Conservation (phyloP, 306 rosid species). For the Rubus idaeus region DNA sequence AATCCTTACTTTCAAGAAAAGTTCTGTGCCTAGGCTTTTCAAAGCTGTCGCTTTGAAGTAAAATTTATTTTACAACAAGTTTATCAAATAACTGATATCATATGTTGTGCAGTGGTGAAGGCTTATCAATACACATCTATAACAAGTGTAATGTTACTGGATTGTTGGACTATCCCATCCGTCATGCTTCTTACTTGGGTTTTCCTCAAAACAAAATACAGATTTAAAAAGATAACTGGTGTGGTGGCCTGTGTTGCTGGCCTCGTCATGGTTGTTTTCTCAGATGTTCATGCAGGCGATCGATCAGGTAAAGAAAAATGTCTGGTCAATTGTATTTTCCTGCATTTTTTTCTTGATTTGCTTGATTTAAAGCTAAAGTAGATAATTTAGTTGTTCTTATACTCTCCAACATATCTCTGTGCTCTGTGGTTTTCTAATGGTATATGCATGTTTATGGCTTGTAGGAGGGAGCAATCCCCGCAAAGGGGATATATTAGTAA, state of each 20-base stretch:
- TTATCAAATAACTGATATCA: conserved; percentile 10
- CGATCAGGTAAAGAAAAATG: conserved; percentile 55
- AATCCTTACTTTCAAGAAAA: not conserved
- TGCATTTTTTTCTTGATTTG: conserved; percentile 2
- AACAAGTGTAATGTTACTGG: conserved; percentile 94
- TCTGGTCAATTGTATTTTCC: not conserved
- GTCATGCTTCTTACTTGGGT: conserved; percentile 95
- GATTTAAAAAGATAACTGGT: conserved; percentile 68
- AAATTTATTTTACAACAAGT: not conserved
- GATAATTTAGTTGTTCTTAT: not conserved
- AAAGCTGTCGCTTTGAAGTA: not conserved
- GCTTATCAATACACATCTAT: conserved; percentile 96
- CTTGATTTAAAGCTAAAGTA: conserved; percentile 6
- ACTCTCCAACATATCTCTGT: conserved; percentile 11
- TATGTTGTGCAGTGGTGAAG: conserved; percentile 79
- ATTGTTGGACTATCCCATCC: conserved; percentile 92
- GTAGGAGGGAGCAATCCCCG: conserved; percentile 80
- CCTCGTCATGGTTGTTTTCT: conserved; percentile 80
- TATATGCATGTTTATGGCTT: conserved; percentile 26
- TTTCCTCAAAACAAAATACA: conserved; percentile 90
- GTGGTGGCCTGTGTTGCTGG: conserved; percentile 83
- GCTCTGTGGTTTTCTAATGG: conserved; percentile 25
- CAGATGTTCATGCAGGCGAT: conserved; percentile 89
- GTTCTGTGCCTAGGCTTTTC: not conserved
- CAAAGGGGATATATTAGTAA: conserved; percentile 67